Base-by-base conservation (phyloP, 1,284 basidiomycete genomes). In the Boletellus deceptivus region DNA sequence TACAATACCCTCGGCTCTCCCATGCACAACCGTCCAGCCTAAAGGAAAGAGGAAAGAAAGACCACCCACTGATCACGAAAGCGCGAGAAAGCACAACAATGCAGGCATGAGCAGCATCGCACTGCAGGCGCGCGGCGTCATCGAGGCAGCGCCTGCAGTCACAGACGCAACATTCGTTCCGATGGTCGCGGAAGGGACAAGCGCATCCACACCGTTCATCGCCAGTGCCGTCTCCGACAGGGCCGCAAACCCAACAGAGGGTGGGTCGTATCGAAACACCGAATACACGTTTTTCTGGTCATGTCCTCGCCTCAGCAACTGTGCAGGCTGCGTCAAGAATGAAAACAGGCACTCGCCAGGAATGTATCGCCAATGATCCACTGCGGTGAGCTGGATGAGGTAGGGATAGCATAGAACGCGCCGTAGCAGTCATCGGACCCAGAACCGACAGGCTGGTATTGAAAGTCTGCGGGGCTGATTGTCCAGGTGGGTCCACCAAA, bases 401-500 rank as follows among this genome's bases (percentile, higher is more conserved):
- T 38, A 18, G 67, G 59, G 13, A 65, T 42, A 4, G 49, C 27
- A 38, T 64, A 62, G 42, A 65, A 69, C 39, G 63, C 67, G 11
- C 63, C 63, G 14, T 56, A 64, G 34, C 67, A 65, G 38, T 53
- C 22, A 42, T 45, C 16, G 6, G 56, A 53, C 29, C 29, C 29
- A 9, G 37, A 46, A 22, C 43, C 42, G 17, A 40, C 39, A 1
- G 51, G 36, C 29, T 52, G 50, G 24, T 64, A 69, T 6, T 46
- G 52, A 46, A 64, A 68, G 48, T 64, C 63, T 18, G 48, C 52
- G 2, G 63, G 53, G 18, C 62, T 64, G 7, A 64, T 39, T 8
- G 54, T n/a, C 63, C 63, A 64, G 35, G 43, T 56, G 3, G 55
- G 61, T 16, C 82, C 80, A 27, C 82, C 82, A 54, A 89, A 86